Conservation (phyloP, 78 protist species). For the Emiliania huxleyi region DNA sequence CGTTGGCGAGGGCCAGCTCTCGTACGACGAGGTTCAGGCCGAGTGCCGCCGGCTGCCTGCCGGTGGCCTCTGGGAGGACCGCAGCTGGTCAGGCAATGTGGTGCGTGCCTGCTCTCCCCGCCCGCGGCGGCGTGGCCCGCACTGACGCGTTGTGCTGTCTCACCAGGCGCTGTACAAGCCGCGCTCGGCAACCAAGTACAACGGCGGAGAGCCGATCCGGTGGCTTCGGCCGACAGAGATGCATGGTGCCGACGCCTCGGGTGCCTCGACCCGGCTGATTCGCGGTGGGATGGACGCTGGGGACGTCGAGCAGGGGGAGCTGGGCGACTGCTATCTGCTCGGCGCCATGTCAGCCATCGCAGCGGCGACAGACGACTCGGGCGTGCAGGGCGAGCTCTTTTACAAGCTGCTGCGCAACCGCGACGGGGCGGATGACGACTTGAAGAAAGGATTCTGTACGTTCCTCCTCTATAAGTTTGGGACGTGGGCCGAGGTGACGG, state of each 20-base stretch:
- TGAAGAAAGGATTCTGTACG: not conserved
- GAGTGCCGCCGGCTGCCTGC: not conserved
- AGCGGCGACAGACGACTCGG: not conserved
- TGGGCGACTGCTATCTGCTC: conserved; percentile 17
- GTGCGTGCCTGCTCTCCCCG: not conserved
- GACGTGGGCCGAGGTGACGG: not conserved
- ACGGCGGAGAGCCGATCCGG: not conserved
- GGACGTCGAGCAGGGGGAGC: conserved; percentile 32
- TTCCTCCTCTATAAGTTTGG: conserved; percentile 7
- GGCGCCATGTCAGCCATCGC: conserved; percentile 24
- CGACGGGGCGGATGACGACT: not conserved
- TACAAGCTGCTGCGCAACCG: not conserved
- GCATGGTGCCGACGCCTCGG: not conserved
- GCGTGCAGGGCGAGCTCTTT: not conserved
- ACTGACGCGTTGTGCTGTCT: not conserved
- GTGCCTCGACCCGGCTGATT: not conserved
- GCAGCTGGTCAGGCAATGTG: not conserved
- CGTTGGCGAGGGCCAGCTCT: not conserved
- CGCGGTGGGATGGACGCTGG: not conserved
- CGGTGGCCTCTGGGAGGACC: not conserved
- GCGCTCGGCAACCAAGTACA: not conserved
- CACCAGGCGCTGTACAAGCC: not conserved
- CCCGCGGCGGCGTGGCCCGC: not conserved
- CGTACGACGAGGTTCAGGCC: not conserved
- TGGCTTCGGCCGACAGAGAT: conserved; percentile 10